Percentiles rank a stretch among this genome's conserved stretches.
Evolutionary conservation across 495 filamentous ascomycete species (phyloP).

Genomic region (Hypoxylon lienhwacheense): DNA sequence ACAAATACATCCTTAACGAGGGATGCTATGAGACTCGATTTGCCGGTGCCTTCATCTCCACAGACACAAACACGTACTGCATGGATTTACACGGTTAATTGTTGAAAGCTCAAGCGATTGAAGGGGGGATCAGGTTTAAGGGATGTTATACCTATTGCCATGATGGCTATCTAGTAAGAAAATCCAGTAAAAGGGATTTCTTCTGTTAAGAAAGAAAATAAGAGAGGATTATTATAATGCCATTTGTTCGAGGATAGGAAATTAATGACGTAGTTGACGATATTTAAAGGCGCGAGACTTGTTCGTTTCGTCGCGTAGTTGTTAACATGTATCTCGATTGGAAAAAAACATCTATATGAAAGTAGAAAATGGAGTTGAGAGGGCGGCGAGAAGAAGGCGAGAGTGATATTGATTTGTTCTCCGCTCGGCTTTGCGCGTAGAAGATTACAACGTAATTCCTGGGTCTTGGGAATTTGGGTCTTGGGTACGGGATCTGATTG

Average conservation of each 20-base stretch:
- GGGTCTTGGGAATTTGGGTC: too few species aligned
- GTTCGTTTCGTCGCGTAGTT: too few species aligned
- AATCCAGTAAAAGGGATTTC: too few species aligned
- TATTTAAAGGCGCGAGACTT: too few species aligned
- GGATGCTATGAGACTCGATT: slow-evolving; percentile 71
- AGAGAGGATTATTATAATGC: slow-evolving; percentile 26
- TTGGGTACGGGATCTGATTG: background rate
- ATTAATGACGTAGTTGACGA: too few species aligned
- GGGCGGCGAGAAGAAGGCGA: too few species aligned
- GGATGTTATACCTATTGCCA: slow-evolving; percentile 41
- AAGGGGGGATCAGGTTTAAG: background rate
- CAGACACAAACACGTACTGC: slow-evolving; percentile 92
- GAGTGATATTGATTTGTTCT: slow-evolving; percentile 19
- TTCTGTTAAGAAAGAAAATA: too few species aligned
- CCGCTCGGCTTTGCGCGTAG: too few species aligned
- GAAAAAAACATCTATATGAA: too few species aligned
- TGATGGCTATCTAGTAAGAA: too few species aligned
- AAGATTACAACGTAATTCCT: too few species aligned
- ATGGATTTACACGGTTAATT: slow-evolving; percentile 15
- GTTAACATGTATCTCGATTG: background rate
- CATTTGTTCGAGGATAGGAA: slow-evolving; percentile 27
- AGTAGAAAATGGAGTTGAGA: too few species aligned
- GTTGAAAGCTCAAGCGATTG: slow-evolving; percentile 1
- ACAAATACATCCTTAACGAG: slow-evolving; percentile 96
- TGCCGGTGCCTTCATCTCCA: slow-evolving; percentile 82